phyloP scores from a whole-genome alignment of 1,284 basidiomycete species.

The Ceratobasidium sp. region DNA sequence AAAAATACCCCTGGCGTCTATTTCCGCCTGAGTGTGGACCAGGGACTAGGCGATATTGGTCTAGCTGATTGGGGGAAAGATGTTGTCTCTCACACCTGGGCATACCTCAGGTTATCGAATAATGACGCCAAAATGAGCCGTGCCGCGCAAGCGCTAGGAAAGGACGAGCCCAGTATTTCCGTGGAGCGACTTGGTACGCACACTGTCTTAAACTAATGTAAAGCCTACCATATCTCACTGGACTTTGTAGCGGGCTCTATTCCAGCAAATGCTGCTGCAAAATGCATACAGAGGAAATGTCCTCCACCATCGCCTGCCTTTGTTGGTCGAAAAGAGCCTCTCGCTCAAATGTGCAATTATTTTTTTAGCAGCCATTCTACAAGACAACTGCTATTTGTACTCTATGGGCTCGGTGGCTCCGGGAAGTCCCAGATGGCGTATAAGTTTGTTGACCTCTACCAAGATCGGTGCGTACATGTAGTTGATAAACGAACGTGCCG shows the following conservation, averaged over 20 bases:
- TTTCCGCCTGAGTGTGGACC: conserved; percentile 19
- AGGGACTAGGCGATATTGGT: conserved; percentile 10
- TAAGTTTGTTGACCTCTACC: conserved; percentile 16
- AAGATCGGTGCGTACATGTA: background rate
- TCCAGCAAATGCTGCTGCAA: background rate
- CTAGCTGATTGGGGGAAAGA: background rate
- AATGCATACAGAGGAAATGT: background rate
- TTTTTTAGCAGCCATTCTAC: background rate
- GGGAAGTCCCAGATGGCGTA: conserved; percentile 13
- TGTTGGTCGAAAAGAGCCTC: background rate
- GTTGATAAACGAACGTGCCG: too few relatives aligned
- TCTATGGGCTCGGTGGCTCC: conserved; percentile 20
- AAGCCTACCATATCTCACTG: background rate
- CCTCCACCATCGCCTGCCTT: conserved; percentile 10
- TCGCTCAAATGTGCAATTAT: conserved; percentile 1
- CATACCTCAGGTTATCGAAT: background rate
- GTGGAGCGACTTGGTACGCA: background rate
- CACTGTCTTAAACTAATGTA: too few relatives aligned
- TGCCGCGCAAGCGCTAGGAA: background rate
- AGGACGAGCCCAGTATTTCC: background rate
- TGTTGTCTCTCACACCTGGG: background rate
- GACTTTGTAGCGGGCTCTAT: background rate
- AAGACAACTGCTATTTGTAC: conserved; percentile 4
- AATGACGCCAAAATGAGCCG: background rate
- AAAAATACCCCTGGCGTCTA: background rate